Evolutionary conservation across 495 filamentous ascomycete species (phyloP).

Genomic region (Extremus antarcticus): DNA sequence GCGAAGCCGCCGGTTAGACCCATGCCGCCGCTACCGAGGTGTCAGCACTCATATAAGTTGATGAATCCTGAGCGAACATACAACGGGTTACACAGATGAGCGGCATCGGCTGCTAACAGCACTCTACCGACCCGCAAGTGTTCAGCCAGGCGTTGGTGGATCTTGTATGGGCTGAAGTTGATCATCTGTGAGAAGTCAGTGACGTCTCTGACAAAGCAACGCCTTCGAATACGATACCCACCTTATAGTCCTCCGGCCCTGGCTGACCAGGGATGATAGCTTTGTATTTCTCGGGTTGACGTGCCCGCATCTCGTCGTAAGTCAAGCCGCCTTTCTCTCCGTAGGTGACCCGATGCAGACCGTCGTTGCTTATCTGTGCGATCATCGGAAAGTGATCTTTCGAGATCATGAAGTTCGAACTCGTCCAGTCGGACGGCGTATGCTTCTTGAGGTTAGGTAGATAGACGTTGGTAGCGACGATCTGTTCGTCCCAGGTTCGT

Average conservation of each 20-base stretch:
- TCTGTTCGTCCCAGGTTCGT: constrained; percentile 47
- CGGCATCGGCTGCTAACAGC: constrained; percentile 48
- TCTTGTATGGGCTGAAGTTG: constrained; percentile 45
- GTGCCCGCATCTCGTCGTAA: constrained; percentile 40
- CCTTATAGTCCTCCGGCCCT: constrained; percentile 43
- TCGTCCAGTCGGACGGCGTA: constrained; percentile 31
- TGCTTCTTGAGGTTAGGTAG: constrained; percentile 38
- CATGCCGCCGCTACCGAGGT: constrained; percentile 37
- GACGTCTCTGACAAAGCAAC: no score
- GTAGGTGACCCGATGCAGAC: constrained; percentile 49
- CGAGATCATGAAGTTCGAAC: constrained; percentile 45
- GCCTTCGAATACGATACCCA: no score
- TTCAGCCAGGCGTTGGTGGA: constrained; percentile 52
- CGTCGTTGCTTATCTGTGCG: constrained; percentile 44
- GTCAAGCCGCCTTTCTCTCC: constrained; percentile 41
- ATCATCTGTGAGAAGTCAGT: no score
- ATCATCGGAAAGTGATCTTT: constrained; percentile 51
- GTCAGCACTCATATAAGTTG: background rate
- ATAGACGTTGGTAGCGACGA: constrained; percentile 50
- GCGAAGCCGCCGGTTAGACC: constrained; percentile 51
- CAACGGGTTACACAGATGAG: constrained; percentile 46
- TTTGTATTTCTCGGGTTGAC: constrained; percentile 44
- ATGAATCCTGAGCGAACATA: constrained; percentile 12
- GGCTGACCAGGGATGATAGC: constrained; percentile 47
- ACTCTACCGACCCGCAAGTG: constrained; percentile 44